phyloP scores from a whole-genome alignment of 2,329 filamentous ascomycete species.

The Phialocephala subalpina region DNA sequence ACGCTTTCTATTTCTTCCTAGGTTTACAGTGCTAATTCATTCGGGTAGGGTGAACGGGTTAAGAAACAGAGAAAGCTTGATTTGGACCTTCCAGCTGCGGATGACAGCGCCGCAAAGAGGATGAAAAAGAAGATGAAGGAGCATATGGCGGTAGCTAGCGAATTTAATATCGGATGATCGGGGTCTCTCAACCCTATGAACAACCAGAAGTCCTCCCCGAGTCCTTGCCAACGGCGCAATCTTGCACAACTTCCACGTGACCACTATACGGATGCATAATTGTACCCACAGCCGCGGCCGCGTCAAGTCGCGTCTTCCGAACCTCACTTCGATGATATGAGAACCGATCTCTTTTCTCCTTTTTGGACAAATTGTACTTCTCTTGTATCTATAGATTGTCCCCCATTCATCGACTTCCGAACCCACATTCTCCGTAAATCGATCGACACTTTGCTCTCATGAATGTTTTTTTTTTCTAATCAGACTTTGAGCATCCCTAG shows the following conservation, averaged over 20 bases:
- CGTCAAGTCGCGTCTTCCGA: neutral
- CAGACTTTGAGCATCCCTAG: neutral
- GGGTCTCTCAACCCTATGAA: neutral
- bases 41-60: conserved; percentile 37
- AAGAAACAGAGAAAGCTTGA: conserved; percentile 48
- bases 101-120: conserved; percentile 66
- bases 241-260: neutral
- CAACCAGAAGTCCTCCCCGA: neutral
- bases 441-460: neutral
- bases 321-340: neutral
- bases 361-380: neutral
- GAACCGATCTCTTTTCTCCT: neutral
- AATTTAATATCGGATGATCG: conserved; percentile 72
- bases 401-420: neutral
- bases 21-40: too few relatives aligned
- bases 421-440: neutral
- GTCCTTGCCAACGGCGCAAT: neutral
- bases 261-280: neutral
- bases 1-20: too few relatives aligned
- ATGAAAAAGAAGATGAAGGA: conserved; percentile 70
- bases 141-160: conserved; percentile 63
- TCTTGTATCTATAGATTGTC: neutral
- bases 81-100: conserved; percentile 49
- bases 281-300: neutral
- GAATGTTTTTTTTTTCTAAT: neutral